phyloP scores from a whole-genome alignment of 108 stramenopile species.

The Schizochytrium sp. region DNA sequence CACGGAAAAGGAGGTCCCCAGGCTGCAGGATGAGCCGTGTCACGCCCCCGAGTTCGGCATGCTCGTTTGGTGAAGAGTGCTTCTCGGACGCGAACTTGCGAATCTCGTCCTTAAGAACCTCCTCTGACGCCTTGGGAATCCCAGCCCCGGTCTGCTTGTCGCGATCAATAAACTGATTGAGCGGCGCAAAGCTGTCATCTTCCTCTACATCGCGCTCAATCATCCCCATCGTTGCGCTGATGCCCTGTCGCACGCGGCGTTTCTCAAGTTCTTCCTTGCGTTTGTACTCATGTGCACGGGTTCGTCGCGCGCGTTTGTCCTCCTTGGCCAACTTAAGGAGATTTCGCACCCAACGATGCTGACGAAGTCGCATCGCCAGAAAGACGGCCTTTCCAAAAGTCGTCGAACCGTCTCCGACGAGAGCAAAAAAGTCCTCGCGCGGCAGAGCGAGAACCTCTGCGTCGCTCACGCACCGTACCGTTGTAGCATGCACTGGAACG shows the following conservation, averaged over 20 bases:
- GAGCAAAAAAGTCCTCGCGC: neutral
- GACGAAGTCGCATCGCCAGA: neutral
- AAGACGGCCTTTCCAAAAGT: neutral
- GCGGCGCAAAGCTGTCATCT: neutral
- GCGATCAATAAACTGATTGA: neutral
- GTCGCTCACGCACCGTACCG: conserved; percentile 1
- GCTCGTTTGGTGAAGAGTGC: neutral
- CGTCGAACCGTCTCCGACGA: neutral
- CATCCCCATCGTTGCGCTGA: neutral
- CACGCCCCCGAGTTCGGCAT: neutral
- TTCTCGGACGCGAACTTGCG: neutral
- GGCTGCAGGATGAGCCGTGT: neutral
- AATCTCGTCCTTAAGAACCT: neutral
- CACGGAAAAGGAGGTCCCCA: neutral
- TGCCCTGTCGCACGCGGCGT: neutral
- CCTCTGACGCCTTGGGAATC: neutral
- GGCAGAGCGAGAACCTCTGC: neutral
- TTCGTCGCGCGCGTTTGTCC: neutral
- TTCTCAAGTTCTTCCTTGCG: neutral
- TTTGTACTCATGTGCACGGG: neutral
- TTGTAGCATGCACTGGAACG: neutral
- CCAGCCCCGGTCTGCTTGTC: neutral
- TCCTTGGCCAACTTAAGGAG: neutral
- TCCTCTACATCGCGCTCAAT: neutral
- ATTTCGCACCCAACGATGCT: conserved; percentile 16